phyloP scores from a whole-genome alignment of 768 basidiomycete species.

The Termitomyces heimii region DNA sequence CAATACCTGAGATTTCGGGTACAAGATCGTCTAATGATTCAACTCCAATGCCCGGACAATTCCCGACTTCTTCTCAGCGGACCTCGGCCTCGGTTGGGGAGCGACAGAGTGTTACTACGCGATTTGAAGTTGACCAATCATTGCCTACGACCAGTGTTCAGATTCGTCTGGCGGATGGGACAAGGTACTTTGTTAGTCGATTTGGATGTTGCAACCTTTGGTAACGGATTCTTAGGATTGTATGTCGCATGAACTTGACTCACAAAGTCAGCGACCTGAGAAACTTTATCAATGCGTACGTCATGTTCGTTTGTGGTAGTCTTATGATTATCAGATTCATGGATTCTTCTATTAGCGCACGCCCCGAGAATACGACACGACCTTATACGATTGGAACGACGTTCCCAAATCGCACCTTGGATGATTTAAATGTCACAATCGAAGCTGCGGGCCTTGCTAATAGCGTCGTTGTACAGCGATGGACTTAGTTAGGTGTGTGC shows the following conservation, averaged over 20 bases:
- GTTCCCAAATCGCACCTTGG: conserved; percentile 76
- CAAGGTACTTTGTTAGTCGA: conserved; percentile 42
- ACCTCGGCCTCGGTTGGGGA: conserved; percentile 11
- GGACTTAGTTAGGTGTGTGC: conserved; percentile 38
- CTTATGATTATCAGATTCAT: neutral
- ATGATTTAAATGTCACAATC: conserved; percentile 61
- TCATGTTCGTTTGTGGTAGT: conserved; percentile 14
- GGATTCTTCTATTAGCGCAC: conserved; percentile 40
- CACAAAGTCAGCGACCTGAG: conserved; percentile 86
- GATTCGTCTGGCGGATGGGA: conserved; percentile 86
- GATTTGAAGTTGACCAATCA: conserved; percentile 78
- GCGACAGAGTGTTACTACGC: conserved; percentile 35
- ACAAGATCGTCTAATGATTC: conserved; percentile 4
- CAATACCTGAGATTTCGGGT: conserved; percentile 43
- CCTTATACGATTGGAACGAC: conserved; percentile 81
- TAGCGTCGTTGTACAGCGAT: conserved; percentile 82
- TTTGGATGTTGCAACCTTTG: neutral
- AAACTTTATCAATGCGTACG: conserved; percentile 86
- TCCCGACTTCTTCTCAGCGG: conserved; percentile 32
- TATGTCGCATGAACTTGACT: conserved; percentile 82
- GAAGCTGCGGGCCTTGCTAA: conserved; percentile 68
- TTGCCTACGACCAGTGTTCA: conserved; percentile 87
- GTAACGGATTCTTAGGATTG: conserved; percentile 43
- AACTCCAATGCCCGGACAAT: conserved; percentile 53
- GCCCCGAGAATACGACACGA: conserved; percentile 56